Conservation (phyloP, 2,329 filamentous ascomycete genomes). For the Exophiala calicioides region DNA sequence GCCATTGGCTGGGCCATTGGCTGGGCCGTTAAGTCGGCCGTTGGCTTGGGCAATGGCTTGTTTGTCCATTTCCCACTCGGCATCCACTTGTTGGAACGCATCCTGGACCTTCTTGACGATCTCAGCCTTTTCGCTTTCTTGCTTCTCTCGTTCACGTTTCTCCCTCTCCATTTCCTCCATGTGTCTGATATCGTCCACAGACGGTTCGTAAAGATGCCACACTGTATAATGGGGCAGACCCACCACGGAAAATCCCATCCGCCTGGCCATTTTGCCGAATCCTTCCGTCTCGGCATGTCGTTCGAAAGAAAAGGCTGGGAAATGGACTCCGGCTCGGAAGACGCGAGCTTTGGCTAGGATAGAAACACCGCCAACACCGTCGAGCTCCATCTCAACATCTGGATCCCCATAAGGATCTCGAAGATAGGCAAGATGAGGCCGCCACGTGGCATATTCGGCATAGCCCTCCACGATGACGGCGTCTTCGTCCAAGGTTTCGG, state of each 20-base stretch:
- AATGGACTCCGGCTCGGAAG: slow-evolving; percentile 92
- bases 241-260: slow-evolving; percentile 93
- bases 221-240: slow-evolving; percentile 97
- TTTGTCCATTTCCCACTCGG: slow-evolving; percentile 91
- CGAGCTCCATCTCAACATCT: slow-evolving; percentile 99
- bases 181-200: slow-evolving; percentile 91
- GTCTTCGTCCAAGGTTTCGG: slow-evolving; percentile 94
- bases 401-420: slow-evolving; percentile 96
- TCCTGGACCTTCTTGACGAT: slow-evolving; percentile 76
- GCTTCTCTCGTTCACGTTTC: slow-evolving; percentile 73
- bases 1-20: slow-evolving; percentile 68
- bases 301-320: slow-evolving; percentile 97
- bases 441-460: slow-evolving; percentile 97
- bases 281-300: slow-evolving; percentile 98
- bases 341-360: slow-evolving; percentile 95
- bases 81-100: slow-evolving; percentile 72
- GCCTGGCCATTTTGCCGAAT: slow-evolving; percentile 99
- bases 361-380: slow-evolving; percentile 88
- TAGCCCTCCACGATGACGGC: slow-evolving; percentile 99
- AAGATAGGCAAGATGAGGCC: slow-evolving; percentile 93
- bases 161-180: slow-evolving; percentile 99
- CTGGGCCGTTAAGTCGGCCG: slow-evolving; percentile 50
- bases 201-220: slow-evolving; percentile 99
- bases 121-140: slow-evolving; percentile 73
- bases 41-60: slow-evolving; percentile 70